Evolutionary conservation across 2,329 filamentous ascomycete genomes (phyloP), one percentile per base, ranked within the genome.

Genomic region (Aspergillus tanneri): DNA sequence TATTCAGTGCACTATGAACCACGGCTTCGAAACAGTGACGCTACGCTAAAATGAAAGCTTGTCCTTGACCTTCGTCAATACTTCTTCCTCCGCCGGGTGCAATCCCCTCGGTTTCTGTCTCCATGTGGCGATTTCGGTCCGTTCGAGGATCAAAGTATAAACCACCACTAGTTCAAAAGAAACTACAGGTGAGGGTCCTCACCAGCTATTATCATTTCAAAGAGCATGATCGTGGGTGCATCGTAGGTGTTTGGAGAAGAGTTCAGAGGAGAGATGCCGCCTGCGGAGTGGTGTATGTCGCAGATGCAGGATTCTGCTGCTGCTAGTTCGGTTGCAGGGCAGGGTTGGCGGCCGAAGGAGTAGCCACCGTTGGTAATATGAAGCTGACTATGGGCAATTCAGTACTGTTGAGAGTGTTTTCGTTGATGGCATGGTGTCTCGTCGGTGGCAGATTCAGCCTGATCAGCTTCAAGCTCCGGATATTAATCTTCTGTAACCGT

Each of bases 141-240:
- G 48, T 28, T 21, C 49, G 24, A 2, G 60, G 53, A 42, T 65
- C 63, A 30, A 66, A 65, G 14, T 68, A 68, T 3, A 69, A 43
- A 0, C 74, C 77, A 0, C 81, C 81, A 0, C 79, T 81, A 43
- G 81, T 78, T 56, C 84, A 81, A 50, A 84, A 84, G 51, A 84
- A 68, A 50, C 72, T 82, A 4, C n/a, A n/a, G n/a, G n/a, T n/a
- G 80, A 83, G 35, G 84, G 61, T 55, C 84, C 81, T 48, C 79
- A 66, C 25, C 70, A 69, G 19, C 52, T 56, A 22, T 64, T 63
- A n/a, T 37, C 16, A 7, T 32, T 24, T n/a, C 14, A n/a, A n/a
- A n/a, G 7, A 8, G 22, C 8, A 0, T 56, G 46, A 19, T 60
- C 53, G 1, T 42, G 21, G 5, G 50, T 51, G n/a, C 3, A 19